Base-by-base conservation (phyloP, 306 rosid species). In the Adenanthera pavonina region DNA sequence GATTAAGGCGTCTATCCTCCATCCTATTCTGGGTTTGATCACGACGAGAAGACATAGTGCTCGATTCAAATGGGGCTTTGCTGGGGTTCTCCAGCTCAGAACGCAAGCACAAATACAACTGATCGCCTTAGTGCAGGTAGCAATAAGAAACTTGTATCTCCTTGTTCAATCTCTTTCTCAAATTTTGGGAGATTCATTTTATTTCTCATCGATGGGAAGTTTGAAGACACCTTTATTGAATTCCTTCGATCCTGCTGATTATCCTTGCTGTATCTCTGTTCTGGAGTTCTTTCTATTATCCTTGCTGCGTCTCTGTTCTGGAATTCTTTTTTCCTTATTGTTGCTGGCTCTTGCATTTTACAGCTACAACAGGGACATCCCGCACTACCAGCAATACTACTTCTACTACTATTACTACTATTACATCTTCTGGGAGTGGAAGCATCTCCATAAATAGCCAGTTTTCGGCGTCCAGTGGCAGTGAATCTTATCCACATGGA, bases 51-150 rank as follows among this genome's bases (percentile, higher is more conserved):
- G 65, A 10, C 36, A 59, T 20, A 25, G 65, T 59, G 65, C 36
- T 59, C 36, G 73, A 49, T 80, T 70, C 20, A 74, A 54, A 94
- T 94, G 98, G 98, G 98, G 64, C 91, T n/a, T 86, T 94, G 98
- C 85, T 94, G 91, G 92, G 84, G 88, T 84, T 89, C 92, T 81
- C 51, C 76, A 41, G 81, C 82, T 81, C 77, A 69, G 7, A 49
- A 69, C 49, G 46, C 65, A 64, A 64, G 75, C 82, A 71, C 84
- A 71, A 85, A 83, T 16, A 80, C 89, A 35, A 87, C 94, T 15
- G 90, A 91, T 80, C 74, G 59, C 53, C 84, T 92, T 41, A 90
- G 84, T 72, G 54, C 88, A 80, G 92, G 92, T 89, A 87, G 17
- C 59, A 59, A 20, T 20, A 59, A 36, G 65, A 59, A 25, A 30